A percentile compares a stretch with the other conserved stretches of the same genome.
Evolutionary conservation across 1,139 yeast genomes (phyloP).

Genomic region (Hyphopichia buzzinii): DNA sequence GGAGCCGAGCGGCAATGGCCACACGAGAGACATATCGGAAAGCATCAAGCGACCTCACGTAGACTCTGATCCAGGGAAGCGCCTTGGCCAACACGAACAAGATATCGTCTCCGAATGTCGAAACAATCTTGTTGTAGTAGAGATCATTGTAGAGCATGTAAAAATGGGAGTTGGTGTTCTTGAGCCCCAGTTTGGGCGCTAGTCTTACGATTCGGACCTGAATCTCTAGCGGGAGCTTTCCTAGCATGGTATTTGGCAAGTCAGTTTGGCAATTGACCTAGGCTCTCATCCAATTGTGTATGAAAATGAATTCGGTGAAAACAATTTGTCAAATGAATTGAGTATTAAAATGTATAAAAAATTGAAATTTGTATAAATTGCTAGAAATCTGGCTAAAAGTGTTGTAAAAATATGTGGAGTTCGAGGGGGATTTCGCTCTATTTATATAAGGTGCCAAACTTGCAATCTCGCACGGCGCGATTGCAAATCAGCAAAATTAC

Average conservation of each 20-base stretch:
- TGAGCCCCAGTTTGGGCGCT: slow-evolving; percentile 44
- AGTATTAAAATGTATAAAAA: too few relatives aligned
- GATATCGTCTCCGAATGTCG: slow-evolving; percentile 43
- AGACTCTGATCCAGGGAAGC: slow-evolving; percentile 42
- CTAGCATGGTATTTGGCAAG: slow-evolving; percentile 19
- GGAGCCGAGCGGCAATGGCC: slow-evolving; percentile 25
- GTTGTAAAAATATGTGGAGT: too few relatives aligned
- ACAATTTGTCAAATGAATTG: too few relatives aligned
- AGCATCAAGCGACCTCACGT: slow-evolving; percentile 48
- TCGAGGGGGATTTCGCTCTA: too few relatives aligned
- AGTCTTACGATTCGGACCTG: slow-evolving; percentile 38
- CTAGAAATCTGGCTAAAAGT: too few relatives aligned
- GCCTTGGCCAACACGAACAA: slow-evolving; percentile 25
- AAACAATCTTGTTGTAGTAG: slow-evolving; percentile 41
- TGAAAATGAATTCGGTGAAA: too few relatives aligned
- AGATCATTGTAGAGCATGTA: slow-evolving; percentile 50
- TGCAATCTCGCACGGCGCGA: too few relatives aligned
- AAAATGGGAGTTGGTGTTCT: slow-evolving; percentile 40
- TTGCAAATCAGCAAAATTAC: too few relatives aligned
- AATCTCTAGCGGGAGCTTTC: slow-evolving; percentile 50
- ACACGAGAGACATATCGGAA: slow-evolving; percentile 37
- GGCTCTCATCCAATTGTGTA: too few relatives aligned
- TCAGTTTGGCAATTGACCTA: not conserved
- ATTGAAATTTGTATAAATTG: too few relatives aligned
- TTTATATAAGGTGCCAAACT: too few relatives aligned